phyloP scores from a whole-genome alignment of 2,329 filamentous ascomycete species.

The Colletotrichum caudatum region DNA sequence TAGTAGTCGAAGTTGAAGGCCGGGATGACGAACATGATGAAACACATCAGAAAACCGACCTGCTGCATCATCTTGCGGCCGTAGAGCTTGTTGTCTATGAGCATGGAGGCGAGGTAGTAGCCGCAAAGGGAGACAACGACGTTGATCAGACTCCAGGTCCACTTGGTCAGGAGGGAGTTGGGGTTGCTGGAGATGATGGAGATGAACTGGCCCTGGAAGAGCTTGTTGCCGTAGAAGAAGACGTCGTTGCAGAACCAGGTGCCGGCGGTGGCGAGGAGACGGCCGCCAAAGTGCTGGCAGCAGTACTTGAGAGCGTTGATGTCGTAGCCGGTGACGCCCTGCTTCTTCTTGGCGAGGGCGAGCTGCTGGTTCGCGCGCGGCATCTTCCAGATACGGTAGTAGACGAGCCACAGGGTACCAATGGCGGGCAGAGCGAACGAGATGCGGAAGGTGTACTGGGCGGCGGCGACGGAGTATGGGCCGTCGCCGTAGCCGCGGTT shows the following conservation, averaged over 20 bases:
- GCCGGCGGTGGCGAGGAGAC: conserved; percentile 86
- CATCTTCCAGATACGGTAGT: conserved; percentile 98
- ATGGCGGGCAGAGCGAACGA: conserved; percentile 92
- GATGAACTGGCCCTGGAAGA: conserved; percentile 95
- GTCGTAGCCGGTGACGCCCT: conserved; percentile 87
- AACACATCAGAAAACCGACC: conserved; percentile 91
- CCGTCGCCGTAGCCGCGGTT: conserved; percentile 67
- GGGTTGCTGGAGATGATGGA: conserved; percentile 78
- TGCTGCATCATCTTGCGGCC: conserved; percentile 98
- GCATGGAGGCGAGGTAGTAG: conserved; percentile 89
- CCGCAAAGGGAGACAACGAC: conserved; percentile 86
- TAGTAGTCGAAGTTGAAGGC: conserved; percentile 92
- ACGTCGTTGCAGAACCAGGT: conserved; percentile 97
- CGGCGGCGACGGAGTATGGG: conserved; percentile 81
- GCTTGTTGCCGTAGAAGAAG: conserved; percentile 99
- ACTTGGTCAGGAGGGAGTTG: conserved; percentile 82
- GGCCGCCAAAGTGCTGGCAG: conserved; percentile 85
- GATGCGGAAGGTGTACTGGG: conserved; percentile 91
- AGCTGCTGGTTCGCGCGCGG: conserved; percentile 87
- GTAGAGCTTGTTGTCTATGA: conserved; percentile 97
- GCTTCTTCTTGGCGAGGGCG: conserved; percentile 83
- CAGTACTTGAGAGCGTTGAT: conserved; percentile 83
- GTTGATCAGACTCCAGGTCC: conserved; percentile 95
- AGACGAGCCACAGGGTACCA: conserved; percentile 93
- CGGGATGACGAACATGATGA: conserved; percentile 92